These are phyloP conservation scores for Microdochium trichocladiopsis DNA, from an alignment of 2,329 filamentous ascomycete genomes.

Conservation along the genomic window DNA sequence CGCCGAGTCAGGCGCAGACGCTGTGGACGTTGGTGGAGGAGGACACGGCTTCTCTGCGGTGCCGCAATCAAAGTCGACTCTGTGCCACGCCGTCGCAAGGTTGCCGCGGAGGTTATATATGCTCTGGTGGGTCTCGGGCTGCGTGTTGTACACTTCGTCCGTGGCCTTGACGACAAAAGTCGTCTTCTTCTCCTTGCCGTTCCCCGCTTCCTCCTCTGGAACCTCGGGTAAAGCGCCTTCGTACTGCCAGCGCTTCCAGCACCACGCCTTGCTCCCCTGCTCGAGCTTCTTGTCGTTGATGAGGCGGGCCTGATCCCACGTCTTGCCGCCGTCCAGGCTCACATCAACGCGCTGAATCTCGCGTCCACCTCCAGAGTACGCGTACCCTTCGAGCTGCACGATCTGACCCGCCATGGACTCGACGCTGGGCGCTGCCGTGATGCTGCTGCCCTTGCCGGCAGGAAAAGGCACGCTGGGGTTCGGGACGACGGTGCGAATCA, in stretches of 20 bases:
- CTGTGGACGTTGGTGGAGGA: too few relatives aligned
- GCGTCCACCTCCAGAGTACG: conserved; percentile 61
- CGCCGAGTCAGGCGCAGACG: too few relatives aligned
- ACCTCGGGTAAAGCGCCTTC: conserved; percentile 34
- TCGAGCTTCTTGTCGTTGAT: conserved; percentile 35
- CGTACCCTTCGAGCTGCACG: conserved; percentile 49
- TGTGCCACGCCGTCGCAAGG: conserved; percentile 61
- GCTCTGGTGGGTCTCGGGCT: conserved; percentile 51
- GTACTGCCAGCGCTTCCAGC: conserved; percentile 59
- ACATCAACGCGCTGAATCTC: conserved; percentile 62
- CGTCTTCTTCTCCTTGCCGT: conserved; percentile 27
- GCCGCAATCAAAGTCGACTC: conserved; percentile 30
- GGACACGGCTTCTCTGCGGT: neutral
- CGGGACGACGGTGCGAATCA: conserved; percentile 7
- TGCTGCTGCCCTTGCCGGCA: neutral
- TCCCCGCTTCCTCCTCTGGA: conserved; percentile 10
- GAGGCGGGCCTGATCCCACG: conserved; percentile 57
- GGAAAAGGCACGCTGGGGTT: conserved; percentile 8
- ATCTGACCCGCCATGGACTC: conserved; percentile 5
- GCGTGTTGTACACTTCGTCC: conserved; percentile 60
- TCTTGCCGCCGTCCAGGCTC: conserved; percentile 53
- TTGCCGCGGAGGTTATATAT: conserved; percentile 61
- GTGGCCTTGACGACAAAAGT: conserved; percentile 58
- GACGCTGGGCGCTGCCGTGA: neutral
- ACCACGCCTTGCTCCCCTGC: conserved; percentile 44